These are phyloP conservation scores for Botrytis cinerea DNA, from an alignment of 2,329 filamentous ascomycete species.

Conservation along the genomic window DNA sequence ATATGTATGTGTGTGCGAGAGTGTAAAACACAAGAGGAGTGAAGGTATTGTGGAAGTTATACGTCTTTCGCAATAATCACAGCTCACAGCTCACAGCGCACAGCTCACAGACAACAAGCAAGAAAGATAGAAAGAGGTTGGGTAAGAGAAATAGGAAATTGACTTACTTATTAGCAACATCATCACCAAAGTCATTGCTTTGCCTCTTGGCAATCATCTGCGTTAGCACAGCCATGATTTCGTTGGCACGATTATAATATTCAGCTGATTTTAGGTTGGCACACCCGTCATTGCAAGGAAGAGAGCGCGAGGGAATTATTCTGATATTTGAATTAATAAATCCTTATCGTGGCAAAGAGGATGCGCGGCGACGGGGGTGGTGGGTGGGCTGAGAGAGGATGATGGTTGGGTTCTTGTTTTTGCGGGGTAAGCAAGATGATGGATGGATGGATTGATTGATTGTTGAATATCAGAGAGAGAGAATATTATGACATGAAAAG, in stretches of 20 bases:
- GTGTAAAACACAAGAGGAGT: background rate
- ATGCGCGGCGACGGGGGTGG: background rate
- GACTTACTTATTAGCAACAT: background rate
- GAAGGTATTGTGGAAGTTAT: background rate
- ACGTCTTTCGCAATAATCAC: background rate
- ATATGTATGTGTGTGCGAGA: background rate
- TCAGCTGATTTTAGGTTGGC: background rate
- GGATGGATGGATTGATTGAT: background rate
- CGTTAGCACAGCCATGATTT: slow-evolving; percentile 5
- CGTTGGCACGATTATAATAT: background rate
- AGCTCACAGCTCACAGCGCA: background rate
- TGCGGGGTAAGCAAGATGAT: slow-evolving; percentile 7
- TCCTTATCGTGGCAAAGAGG: slow-evolving; percentile 9
- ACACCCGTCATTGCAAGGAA: background rate
- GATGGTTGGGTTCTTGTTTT: background rate
- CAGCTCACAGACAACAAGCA: background rate
- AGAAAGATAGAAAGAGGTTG: background rate
- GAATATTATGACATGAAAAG: background rate
- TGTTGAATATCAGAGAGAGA: too few species aligned
- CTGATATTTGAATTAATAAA: background rate
- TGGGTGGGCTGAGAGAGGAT: background rate
- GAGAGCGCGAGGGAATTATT: background rate
- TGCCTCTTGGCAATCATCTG: slow-evolving; percentile 14
- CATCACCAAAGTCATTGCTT: background rate
- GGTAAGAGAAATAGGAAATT: background rate